Conservation (phyloP, 78 protist genomes). For the Diacronema lutheri region DNA sequence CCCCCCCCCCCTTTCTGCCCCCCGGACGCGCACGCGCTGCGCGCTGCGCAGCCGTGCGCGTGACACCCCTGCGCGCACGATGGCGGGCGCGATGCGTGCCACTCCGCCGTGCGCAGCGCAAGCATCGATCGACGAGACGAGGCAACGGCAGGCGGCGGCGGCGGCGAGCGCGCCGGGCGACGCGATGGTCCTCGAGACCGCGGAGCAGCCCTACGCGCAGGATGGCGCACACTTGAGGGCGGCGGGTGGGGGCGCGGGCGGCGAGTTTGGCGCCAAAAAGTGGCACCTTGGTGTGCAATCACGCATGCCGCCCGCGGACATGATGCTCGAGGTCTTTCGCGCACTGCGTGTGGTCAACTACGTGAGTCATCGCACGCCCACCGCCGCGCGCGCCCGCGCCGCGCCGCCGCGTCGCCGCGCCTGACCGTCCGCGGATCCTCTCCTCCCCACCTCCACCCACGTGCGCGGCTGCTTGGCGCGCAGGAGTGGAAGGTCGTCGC, state of each 20-base stretch:
- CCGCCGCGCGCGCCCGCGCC: too few relatives aligned
- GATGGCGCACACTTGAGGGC: neutral
- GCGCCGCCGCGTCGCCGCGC: too few relatives aligned
- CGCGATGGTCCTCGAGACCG: neutral
- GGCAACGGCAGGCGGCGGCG: neutral
- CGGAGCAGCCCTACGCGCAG: neutral
- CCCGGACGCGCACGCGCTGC: neutral
- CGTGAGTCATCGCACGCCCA: too few relatives aligned
- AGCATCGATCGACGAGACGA: neutral
- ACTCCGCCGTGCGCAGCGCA: neutral
- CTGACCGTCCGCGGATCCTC: too few relatives aligned
- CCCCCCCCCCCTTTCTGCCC: neutral
- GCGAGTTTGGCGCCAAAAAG: neutral
- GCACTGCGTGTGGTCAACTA: neutral
- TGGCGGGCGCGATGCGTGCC: too few relatives aligned
- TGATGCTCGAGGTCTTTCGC: constrained; percentile 27
- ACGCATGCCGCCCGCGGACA: neutral
- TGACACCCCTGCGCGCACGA: too few relatives aligned
- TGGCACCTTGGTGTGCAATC: neutral
- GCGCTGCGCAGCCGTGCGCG: too few relatives aligned
- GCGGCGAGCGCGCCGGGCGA: neutral
- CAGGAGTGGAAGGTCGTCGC: constrained; percentile 15
- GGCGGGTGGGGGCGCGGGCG: neutral
- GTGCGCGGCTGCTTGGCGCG: neutral
- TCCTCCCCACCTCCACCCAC: neutral